Percentiles rank a stretch among this genome's conserved stretches.
Conservation (phyloP, 2,329 filamentous ascomycete genomes). For the Fusarium phyllophilum region DNA sequence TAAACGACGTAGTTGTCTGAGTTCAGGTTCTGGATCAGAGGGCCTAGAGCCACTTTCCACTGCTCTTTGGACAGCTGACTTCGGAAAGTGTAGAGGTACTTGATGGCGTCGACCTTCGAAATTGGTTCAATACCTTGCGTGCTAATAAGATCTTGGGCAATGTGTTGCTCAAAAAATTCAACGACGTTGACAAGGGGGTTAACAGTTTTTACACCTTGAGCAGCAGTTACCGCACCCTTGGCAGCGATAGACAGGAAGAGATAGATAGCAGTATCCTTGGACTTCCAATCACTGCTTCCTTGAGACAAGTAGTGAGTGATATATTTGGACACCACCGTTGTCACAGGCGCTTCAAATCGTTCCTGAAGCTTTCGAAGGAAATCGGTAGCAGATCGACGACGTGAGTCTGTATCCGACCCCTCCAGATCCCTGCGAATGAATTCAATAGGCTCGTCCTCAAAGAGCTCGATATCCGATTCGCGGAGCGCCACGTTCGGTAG, state of each 20-base stretch:
- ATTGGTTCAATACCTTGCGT: constrained; percentile 78
- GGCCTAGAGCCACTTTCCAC: constrained; percentile 89
- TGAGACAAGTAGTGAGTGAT: constrained; percentile 87
- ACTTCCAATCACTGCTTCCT: constrained; percentile 87
- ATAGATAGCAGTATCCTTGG: constrained; percentile 98
- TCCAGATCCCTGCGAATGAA: constrained; percentile 96
- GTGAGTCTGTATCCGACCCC: constrained; percentile 94
- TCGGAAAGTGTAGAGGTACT: constrained; percentile 96
- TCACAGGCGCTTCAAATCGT: constrained; percentile 87
- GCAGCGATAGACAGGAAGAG: constrained; percentile 94
- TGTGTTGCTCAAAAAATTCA: constrained; percentile 93
- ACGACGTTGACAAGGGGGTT: constrained; percentile 90
- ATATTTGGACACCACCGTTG: constrained; percentile 86
- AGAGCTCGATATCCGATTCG: constrained; percentile 93
- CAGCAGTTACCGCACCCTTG: constrained; percentile 87
- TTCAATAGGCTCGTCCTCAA: constrained; percentile 98
- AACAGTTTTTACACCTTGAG: constrained; percentile 89
- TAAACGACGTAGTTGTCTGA: constrained; percentile 96
- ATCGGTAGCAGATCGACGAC: constrained; percentile 91
- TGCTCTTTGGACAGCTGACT: constrained; percentile 92
- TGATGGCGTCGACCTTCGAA: constrained; percentile 96
- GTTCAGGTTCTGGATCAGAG: constrained; percentile 89
- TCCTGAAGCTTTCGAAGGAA: constrained; percentile 91
- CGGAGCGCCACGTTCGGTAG: constrained; percentile 91
- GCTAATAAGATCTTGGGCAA: constrained; percentile 87